Base-by-base conservation (phyloP, 768 basidiomycete genomes). In the Artomyces pyxidatus region DNA sequence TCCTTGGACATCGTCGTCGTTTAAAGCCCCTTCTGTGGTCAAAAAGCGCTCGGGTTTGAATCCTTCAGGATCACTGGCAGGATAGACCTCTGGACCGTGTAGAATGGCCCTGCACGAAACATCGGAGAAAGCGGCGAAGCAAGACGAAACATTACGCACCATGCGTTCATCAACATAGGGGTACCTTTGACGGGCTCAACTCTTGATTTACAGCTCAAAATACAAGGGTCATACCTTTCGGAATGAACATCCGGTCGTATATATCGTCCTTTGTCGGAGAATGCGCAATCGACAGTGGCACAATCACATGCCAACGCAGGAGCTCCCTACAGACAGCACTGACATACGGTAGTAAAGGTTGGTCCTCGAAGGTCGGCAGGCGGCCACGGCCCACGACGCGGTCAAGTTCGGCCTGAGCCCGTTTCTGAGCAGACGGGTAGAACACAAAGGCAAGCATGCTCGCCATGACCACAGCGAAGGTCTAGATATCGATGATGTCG, bases 391-490 rank as follows among this genome's bases (percentile, higher is more conserved):
- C 45, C 5, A 50, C 19, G 22, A 50, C 37, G 11, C 35, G 26
- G 25, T 54, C 53, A 19, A 54, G 27, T 27, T 54, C 53, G 14
- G 30, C 37, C 21, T 47, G 49, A 11, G 53, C 53, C 12, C 48
- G 48, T 11, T 12, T 35, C n/a, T 54, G 53, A 3, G 42, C 41
- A 3, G 45, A 35, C 1, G 53, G 49, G 21, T 54, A 47, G 21
- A 52, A 17, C 16, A 52, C 26, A 21, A 48, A 39, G 17, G 51
- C 51, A 7, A 52, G 28, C 14, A 47, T 17, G n/a, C 37, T 22
- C 22, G 19, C 22, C 11, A 17, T 35, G 16, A 48, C 19, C 11
- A 46, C 27, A 17, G 51, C 30, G 8, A 19, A 25, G 12, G 44
- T 45, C 49, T 51, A 23, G 1, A 12, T 23, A 25, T n/a, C n/a